Evolutionary conservation across 139 green algal species (phyloP), one percentile per base, ranked within the genome.

Genomic region (Limnomonas spitsbergensis): DNA sequence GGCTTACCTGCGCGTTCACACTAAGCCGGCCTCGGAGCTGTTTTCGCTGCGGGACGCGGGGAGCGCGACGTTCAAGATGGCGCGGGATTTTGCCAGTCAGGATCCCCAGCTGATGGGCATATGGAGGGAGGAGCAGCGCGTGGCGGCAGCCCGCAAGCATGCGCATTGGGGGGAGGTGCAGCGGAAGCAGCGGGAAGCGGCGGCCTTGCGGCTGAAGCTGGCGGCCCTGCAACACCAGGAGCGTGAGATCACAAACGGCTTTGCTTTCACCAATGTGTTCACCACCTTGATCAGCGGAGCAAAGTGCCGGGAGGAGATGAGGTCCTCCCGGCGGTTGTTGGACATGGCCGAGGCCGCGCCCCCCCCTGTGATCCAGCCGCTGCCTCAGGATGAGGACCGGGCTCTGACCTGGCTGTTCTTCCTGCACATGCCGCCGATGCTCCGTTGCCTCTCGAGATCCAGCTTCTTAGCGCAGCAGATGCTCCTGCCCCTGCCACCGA

Each of bases 321-420:
- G 39, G 67, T 31, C 4, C 67, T 31, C 31, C 24, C 67, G 3
- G n/a, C 20, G 31, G n/a, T n/a, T n/a, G n/a, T n/a, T n/a, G n/a
- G n/a, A n/a, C 32, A 31, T 74, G 3, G 4, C 14, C 4, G 35
- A 7, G 27, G 35, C 67, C 4, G 67, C 40, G 42, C 34, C 70
- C 37, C 38, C 86, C 0, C 86, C 86, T 9, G 1, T 56, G 0
- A n/a, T n/a, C n/a, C n/a, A n/a, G n/a, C n/a, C n/a, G n/a, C n/a
- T n/a, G n/a, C n/a, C n/a, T n/a, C n/a, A n/a, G n/a, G n/a, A n/a
- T n/a, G n/a, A n/a, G n/a, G n/a, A n/a, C n/a, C n/a, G n/a, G n/a
- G n/a, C n/a, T 52, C 80, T 0, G 81, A 88, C 29, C 34, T 88
- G 84, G 86, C 75, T 91, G 3, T 89, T n/a, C n/a, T n/a, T n/a